phyloP scores from a whole-genome alignment of 1,284 basidiomycete genomes.

The Boletus holoroseus region DNA sequence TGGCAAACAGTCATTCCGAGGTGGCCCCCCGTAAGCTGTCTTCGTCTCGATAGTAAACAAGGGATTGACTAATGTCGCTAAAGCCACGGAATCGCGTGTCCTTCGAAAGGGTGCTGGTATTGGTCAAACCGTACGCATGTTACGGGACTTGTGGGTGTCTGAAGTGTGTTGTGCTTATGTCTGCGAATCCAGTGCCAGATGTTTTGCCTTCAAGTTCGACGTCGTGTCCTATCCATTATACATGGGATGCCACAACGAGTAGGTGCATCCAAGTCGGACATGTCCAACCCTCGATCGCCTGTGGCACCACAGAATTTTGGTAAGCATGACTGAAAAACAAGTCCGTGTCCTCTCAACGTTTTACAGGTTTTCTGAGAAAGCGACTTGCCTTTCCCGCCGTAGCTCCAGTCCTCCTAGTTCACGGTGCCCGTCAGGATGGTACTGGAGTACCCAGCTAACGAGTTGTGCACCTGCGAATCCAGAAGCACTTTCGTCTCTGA shows the following conservation, averaged over 20 bases:
- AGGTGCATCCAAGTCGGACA: constrained; percentile 6
- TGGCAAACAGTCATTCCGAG: constrained; percentile 1
- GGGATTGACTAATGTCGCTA: not conserved
- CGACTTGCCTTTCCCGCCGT: constrained; percentile 13
- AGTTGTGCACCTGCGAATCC: constrained; percentile 15
- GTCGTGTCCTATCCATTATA: constrained; percentile 10
- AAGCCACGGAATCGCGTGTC: constrained; percentile 12
- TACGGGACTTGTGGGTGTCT: not conserved
- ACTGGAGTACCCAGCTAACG: constrained; percentile 11
- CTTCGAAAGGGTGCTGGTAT: constrained; percentile 11
- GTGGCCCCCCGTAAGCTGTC: constrained; percentile 12
- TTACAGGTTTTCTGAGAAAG: constrained; percentile 16
- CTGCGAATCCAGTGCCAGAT: constrained; percentile 6
- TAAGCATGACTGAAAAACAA: not conserved
- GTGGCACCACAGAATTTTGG: constrained; percentile 16
- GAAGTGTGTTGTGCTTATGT: not conserved
- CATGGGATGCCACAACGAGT: constrained; percentile 10
- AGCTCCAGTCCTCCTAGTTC: not conserved
- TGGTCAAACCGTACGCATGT: constrained; percentile 19
- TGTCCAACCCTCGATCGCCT: not conserved
- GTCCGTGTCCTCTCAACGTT: not conserved
- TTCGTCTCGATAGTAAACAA: not conserved
- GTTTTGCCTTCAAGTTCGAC: not conserved
- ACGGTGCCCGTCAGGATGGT: constrained; percentile 19
- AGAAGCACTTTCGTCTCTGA: not conserved